Evolutionary conservation across 2,329 filamentous ascomycete genomes (phyloP), one percentile per base, ranked within the genome.

Genomic region (Xylariaceae sp.): DNA sequence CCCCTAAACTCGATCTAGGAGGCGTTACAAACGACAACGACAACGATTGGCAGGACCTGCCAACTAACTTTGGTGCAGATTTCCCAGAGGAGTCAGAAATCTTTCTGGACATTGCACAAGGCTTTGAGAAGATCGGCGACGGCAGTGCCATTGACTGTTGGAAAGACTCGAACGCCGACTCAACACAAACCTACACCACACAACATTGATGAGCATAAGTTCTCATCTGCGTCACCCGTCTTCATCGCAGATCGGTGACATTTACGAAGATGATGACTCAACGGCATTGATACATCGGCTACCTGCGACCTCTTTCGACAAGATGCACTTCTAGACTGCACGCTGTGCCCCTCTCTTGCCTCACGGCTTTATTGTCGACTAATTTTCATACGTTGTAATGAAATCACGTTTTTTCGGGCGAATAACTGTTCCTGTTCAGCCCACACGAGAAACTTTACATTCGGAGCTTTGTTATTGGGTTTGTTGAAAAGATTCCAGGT

Each of bases 71-170:
- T 66, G 74, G 77, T 17, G 65, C 78, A 0, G 78, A 87, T 47
- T 76, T 85, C 55, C 77, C 79, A 58, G 85, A 88, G 61, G 83
- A 85, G 47, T 76, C 77, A 2, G 78, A 83, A 59, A 84, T 87
- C 49, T 74, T 81, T 1, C 80, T 91, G 54, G 88, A 92, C 67
- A 87, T 92, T 64, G 80, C 89, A 51, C 86, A 89, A 69, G 88
- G 88, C 8, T 92, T 91, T 67, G 84, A 88, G 70, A 88, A 87
- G 75, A 91, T 92, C 70, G 88, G 88, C 51, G 76, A 78, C 64
- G 75, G 72, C 61, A 70, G 66, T 47, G 62, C 68, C 39, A 67
- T 67, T 59, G 64, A 65, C 65, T 57, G 69, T 56, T 68, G 69
- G 51, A 67, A 69, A 54, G 52, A 63, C 13, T 70, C 68, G 34